Conservation (phyloP, 352 stramenopile genomes). For the Phytophthora multivora region DNA sequence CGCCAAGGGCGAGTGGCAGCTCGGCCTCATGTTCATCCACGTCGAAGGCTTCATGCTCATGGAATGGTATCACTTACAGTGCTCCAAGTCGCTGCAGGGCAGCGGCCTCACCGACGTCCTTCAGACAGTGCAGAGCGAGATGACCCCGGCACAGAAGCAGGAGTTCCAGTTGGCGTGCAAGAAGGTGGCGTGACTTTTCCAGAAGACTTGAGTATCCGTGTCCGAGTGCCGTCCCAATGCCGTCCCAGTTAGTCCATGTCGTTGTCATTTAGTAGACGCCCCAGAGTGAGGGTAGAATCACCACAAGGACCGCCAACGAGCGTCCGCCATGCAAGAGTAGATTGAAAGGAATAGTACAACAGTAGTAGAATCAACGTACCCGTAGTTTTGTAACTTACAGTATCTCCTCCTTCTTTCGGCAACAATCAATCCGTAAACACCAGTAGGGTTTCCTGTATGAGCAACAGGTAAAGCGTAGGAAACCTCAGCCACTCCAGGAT, state of each 20-base stretch:
- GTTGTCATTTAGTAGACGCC: constrained; percentile 16
- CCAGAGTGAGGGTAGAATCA: constrained; percentile 3
- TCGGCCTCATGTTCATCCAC: constrained; percentile 88
- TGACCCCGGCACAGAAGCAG: constrained; percentile 56
- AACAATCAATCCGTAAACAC: too few species aligned
- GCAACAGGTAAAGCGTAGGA: too few species aligned
- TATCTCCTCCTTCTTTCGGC: not conserved
- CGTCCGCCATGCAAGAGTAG: constrained; percentile 24
- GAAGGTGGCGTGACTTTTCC: constrained; percentile 14
- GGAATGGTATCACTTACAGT: constrained; percentile 84
- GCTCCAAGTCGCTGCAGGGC: constrained; percentile 56
- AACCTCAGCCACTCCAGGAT: not conserved
- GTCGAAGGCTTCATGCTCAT: constrained; percentile 89
- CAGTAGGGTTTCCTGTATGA: too few species aligned
- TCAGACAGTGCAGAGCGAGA: constrained; percentile 66
- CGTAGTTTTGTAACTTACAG: constrained; percentile 4
- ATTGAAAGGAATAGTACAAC: constrained; percentile 24
- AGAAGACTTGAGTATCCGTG: constrained; percentile 18
- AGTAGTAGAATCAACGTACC: constrained; percentile 17
- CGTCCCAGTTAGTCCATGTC: constrained; percentile 24
- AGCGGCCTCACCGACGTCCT: constrained; percentile 56
- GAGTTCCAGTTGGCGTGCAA: constrained; percentile 57
- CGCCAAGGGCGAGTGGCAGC: constrained; percentile 64
- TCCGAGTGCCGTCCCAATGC: constrained; percentile 27
- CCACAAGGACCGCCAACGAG: constrained; percentile 10